Conservation (phyloP, 129 eudicot species). For the Logfia minima region DNA sequence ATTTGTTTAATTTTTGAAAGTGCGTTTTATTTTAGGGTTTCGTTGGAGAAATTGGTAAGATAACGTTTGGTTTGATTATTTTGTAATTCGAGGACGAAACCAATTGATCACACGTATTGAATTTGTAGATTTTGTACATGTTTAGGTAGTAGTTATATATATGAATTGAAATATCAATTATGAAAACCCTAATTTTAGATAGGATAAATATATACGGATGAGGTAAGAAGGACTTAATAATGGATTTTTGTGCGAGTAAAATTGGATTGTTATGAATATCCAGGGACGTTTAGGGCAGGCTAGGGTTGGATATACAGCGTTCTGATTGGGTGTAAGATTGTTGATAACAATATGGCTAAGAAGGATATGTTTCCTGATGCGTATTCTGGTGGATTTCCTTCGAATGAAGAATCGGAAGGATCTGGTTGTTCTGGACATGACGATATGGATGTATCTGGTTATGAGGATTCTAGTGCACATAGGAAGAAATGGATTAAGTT, state of each 20-base stretch:
- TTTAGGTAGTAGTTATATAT: not conserved
- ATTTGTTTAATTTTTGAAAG: not conserved
- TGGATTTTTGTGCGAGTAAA: constrained; percentile 21
- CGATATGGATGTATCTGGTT: constrained; percentile 42
- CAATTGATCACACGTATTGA: constrained; percentile 2
- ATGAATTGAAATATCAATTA: constrained; percentile 5
- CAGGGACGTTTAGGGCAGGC: constrained; percentile 22
- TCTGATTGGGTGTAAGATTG: constrained; percentile 14
- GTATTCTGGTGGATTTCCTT: constrained; percentile 47
- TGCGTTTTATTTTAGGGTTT: constrained; percentile 15
- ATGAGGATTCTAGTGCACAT: constrained; percentile 38
- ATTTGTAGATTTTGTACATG: constrained; percentile 15
- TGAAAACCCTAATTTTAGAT: constrained; percentile 27
- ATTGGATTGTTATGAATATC: constrained; percentile 30
- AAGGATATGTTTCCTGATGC: constrained; percentile 56
- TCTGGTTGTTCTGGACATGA: constrained; percentile 64
- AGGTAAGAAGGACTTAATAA: constrained; percentile 11
- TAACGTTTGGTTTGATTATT: constrained; percentile 18
- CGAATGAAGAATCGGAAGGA: constrained; percentile 58
- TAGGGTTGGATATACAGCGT: constrained; percentile 17
- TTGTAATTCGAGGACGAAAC: not conserved
- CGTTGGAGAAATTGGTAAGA: constrained; percentile 20
- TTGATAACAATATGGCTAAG: constrained; percentile 44
- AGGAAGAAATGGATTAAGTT: constrained; percentile 59
- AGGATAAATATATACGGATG: not conserved